Percentiles rank a stretch among this genome's conserved stretches.
These are phyloP conservation scores for Talaromyces amestolkiae DNA, from an alignment of 2,329 filamentous ascomycete genomes.

Conservation along the genomic window DNA sequence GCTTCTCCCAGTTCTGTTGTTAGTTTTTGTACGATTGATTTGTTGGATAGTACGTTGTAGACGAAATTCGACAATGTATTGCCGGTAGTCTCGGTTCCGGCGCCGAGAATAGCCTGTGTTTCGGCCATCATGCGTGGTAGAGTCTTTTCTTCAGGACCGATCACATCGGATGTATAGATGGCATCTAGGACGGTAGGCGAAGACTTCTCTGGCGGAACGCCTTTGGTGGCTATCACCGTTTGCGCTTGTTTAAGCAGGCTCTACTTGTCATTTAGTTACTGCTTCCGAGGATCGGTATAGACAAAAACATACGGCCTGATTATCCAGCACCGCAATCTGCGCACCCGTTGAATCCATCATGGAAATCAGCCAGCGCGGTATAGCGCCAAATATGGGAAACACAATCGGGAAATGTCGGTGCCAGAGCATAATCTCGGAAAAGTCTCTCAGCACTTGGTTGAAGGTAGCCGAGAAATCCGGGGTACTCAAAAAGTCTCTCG, in stretches of 20 bases:
- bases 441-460: slow-evolving; percentile 19
- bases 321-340: slow-evolving; percentile 20
- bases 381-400: slow-evolving; percentile 15
- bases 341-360: slow-evolving; percentile 19
- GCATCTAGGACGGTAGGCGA: slow-evolving; percentile 19
- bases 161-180: slow-evolving; percentile 17
- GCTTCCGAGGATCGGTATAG: not conserved
- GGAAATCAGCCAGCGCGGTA: slow-evolving; percentile 17
- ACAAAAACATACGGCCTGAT: slow-evolving; percentile 15
- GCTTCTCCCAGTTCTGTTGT: slow-evolving; percentile 26
- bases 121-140: slow-evolving; percentile 30
- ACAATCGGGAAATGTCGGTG: slow-evolving; percentile 19
- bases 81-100: slow-evolving; percentile 29
- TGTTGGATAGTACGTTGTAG: slow-evolving; percentile 21
- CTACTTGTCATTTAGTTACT: not conserved
- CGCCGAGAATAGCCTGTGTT: slow-evolving; percentile 28
- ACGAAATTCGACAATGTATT: slow-evolving; percentile 23
- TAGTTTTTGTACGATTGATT: slow-evolving; percentile 21
- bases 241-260: slow-evolving; percentile 16
- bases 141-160: slow-evolving; percentile 19
- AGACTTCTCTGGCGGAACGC: slow-evolving; percentile 14
- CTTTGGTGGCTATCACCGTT: slow-evolving; percentile 18
- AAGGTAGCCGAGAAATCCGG: slow-evolving; percentile 18
- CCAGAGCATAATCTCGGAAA: slow-evolving; percentile 20
- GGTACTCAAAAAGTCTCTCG: slow-evolving; percentile 18